Conservation (phyloP, 139 green algal genomes). For the Chlamydomonas asymmetrica region DNA sequence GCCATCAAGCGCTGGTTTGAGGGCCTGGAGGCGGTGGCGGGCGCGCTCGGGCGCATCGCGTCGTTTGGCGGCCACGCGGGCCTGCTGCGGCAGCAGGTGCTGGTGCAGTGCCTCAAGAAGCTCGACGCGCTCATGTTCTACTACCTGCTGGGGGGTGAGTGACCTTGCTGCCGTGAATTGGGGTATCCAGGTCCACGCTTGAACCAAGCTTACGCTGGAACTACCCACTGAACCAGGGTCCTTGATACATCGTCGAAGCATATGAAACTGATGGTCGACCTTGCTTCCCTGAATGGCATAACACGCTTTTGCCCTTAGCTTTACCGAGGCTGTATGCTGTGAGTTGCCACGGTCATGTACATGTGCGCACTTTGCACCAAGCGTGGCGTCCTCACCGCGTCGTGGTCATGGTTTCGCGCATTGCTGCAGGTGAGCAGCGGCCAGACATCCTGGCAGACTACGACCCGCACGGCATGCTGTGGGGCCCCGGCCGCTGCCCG, state of each 20-base stretch:
- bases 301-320: too few relatives aligned
- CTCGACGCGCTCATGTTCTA: conserved; percentile 73
- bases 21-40: conserved; percentile 46
- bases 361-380: too few relatives aligned
- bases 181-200: too few relatives aligned
- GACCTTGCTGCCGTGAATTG: too few relatives aligned
- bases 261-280: too few relatives aligned
- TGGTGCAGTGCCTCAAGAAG: conserved; percentile 62
- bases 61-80: conserved; percentile 36
- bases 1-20: conserved; percentile 74
- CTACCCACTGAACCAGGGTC: too few relatives aligned
- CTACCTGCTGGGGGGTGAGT: conserved; percentile 46
- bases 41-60: conserved; percentile 26
- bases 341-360: too few relatives aligned
- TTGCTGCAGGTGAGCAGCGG: background rate
- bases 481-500: background rate
- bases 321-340: too few relatives aligned
- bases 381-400: too few relatives aligned
- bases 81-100: conserved; percentile 63
- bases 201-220: too few relatives aligned
- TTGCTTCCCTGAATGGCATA: too few relatives aligned
- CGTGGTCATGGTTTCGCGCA: background rate
- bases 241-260: too few relatives aligned
- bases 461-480: conserved; percentile 12
- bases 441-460: conserved; percentile 13